Evolutionary conservation across 176 grass and related monocot genomes (phyloP).

Genomic region (Guadua angustifolia): DNA sequence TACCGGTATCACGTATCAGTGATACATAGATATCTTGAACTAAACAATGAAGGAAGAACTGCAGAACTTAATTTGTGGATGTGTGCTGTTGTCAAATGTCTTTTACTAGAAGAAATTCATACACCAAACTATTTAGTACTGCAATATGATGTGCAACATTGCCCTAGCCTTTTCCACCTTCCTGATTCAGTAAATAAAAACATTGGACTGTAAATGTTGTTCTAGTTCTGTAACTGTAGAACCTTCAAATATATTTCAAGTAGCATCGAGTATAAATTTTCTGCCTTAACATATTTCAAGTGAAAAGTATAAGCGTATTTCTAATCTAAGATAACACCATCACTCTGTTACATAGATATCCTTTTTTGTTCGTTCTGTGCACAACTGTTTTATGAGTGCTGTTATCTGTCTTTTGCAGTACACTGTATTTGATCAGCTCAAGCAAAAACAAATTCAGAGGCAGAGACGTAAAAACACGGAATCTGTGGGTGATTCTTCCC

Average conservation of each 20-base stretch:
- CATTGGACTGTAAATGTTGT: neutral
- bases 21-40: neutral
- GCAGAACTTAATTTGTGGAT: neutral
- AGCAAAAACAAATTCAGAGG: constrained; percentile 61
- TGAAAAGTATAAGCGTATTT: neutral
- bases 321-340: neutral
- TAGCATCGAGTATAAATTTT: neutral
- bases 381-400: constrained; percentile 13
- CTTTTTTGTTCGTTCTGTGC: neutral
- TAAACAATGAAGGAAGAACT: neutral
- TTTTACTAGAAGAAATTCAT: constrained; percentile 4
- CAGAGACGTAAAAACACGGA: constrained; percentile 45
- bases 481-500: constrained; percentile 54
- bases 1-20: no score
- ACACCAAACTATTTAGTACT: neutral
- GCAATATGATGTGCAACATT: neutral
- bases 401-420: constrained; percentile 61
- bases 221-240: constrained; percentile 32
- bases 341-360: neutral
- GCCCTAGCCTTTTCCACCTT: neutral
- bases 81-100: neutral
- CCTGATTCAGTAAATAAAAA: constrained; percentile 9
- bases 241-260: constrained; percentile 7
- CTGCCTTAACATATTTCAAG: constrained; percentile 5
- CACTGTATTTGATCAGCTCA: constrained; percentile 95